These are phyloP conservation scores for Bretziella fagacearum DNA, from an alignment of 2,329 filamentous ascomycete species.

Conservation along the genomic window DNA sequence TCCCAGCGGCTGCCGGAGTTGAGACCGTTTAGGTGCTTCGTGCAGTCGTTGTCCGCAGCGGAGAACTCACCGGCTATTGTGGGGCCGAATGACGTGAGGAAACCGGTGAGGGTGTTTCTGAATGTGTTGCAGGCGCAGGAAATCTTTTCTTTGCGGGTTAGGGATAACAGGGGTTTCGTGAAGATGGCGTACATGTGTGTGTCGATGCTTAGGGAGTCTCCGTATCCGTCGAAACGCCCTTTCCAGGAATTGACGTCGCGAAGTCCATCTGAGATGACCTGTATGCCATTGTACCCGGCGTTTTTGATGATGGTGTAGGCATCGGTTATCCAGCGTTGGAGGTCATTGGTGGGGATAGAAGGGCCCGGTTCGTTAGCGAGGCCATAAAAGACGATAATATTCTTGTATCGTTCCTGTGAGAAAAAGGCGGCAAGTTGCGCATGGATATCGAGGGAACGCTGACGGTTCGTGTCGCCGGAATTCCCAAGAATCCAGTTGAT, in stretches of 20 bases:
- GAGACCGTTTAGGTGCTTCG: constrained; percentile 49
- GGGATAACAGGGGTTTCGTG: constrained; percentile 48
- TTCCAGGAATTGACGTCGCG: constrained; percentile 56
- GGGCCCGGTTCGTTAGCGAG: constrained; percentile 52
- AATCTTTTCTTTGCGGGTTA: constrained; percentile 49
- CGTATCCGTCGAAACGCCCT: constrained; percentile 40
- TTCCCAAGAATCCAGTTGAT: constrained; percentile 20
- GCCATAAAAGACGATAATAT: constrained; percentile 49
- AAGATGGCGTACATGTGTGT: constrained; percentile 70
- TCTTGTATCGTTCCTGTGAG: constrained; percentile 23
- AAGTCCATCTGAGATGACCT: constrained; percentile 61
- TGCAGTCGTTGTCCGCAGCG: constrained; percentile 54
- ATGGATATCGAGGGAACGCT: constrained; percentile 40
- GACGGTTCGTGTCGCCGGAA: constrained; percentile 20
- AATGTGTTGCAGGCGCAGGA: constrained; percentile 53
- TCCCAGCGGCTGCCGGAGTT: constrained; percentile 54
- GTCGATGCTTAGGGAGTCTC: constrained; percentile 48
- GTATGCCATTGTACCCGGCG: constrained; percentile 41
- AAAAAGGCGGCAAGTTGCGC: constrained; percentile 23
- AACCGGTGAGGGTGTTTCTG: constrained; percentile 39
- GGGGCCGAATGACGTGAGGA: constrained; percentile 37
- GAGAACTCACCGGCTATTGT: constrained; percentile 65
- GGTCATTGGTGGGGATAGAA: constrained; percentile 34
- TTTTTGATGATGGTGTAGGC: constrained; percentile 37
- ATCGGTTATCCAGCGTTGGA: constrained; percentile 41